A percentile compares a stretch with the other conserved stretches of the same genome.
Conservation (phyloP, 2,329 filamentous ascomycete species). For the Chrysoporthe puriensis region DNA sequence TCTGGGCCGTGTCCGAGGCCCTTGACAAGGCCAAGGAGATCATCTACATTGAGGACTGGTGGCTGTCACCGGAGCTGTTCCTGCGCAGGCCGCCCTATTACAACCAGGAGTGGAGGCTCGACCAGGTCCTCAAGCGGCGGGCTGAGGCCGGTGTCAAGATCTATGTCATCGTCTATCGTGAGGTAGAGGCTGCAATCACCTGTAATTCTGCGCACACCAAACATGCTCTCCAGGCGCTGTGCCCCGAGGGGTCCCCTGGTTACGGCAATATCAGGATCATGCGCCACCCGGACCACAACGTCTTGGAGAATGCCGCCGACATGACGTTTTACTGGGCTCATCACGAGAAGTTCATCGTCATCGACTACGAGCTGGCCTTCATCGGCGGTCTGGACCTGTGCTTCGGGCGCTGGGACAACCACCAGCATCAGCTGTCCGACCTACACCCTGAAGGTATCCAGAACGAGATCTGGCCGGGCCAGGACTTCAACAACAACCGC, state of each 20-base stretch:
- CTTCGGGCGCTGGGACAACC: conserved; percentile 91
- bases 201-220: conserved; percentile 96
- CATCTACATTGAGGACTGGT: conserved; percentile 98
- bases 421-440: conserved; percentile 84
- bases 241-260: conserved; percentile 79
- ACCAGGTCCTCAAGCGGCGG: conserved; percentile 82
- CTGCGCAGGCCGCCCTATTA: conserved; percentile 80
- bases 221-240: conserved; percentile 77
- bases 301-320: conserved; percentile 89
- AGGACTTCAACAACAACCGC: conserved; percentile 98
- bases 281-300: conserved; percentile 93
- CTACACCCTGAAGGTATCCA: conserved; percentile 81
- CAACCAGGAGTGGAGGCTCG: conserved; percentile 85
- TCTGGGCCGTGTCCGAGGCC: conserved; percentile 88
- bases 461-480: conserved; percentile 89
- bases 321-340: conserved; percentile 99
- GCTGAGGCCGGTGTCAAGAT: conserved; percentile 95
- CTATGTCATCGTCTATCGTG: conserved; percentile 90
- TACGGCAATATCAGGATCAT: conserved; percentile 87
- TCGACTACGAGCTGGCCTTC: conserved; percentile 89
- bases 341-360: conserved; percentile 96
- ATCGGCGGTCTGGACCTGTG: conserved; percentile 94
- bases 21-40: conserved; percentile 89
- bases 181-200: conserved; percentile 78
- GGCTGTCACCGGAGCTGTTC: conserved; percentile 88